Evolutionary conservation across 2,329 filamentous ascomycete genomes (phyloP).

Genomic region (Trichoderma asperellum): DNA sequence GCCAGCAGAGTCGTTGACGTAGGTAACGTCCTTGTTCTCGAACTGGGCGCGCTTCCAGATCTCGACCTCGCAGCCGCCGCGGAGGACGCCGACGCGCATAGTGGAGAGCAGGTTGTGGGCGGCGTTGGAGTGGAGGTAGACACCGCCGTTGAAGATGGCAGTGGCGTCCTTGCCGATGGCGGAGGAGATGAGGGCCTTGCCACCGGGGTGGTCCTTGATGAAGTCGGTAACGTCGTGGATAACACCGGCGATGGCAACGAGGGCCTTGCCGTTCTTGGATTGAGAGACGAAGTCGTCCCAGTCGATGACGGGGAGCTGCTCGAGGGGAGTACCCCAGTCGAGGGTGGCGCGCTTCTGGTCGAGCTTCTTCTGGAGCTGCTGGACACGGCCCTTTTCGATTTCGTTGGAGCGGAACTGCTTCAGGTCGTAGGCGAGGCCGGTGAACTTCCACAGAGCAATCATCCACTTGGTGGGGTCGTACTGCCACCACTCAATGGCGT

Average conservation of each 20-base stretch:
- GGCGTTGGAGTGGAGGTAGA: conserved; percentile 88
- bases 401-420: conserved; percentile 92
- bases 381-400: conserved; percentile 87
- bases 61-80: conserved; percentile 85
- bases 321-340: conserved; percentile 84
- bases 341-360: conserved; percentile 81
- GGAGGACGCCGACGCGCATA: conserved; percentile 85
- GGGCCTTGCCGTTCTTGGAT: conserved; percentile 73
- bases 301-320: conserved; percentile 81
- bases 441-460: conserved; percentile 82
- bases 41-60: conserved; percentile 88
- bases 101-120: conserved; percentile 87
- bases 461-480: conserved; percentile 92
- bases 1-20: conserved; percentile 79
- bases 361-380: conserved; percentile 91
- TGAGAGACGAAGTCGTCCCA: conserved; percentile 86
- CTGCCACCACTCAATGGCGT: conserved; percentile 87
- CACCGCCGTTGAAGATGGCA: conserved; percentile 88
- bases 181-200: conserved; percentile 81
- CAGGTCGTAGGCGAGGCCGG: conserved; percentile 82
- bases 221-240: conserved; percentile 85
- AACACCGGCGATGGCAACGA: conserved; percentile 79
- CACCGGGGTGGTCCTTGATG: conserved; percentile 88
- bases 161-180: conserved; percentile 87
- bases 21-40: conserved; percentile 80